These are phyloP conservation scores for Skeletonema grethae DNA, from an alignment of 108 stramenopile species.

Conservation along the genomic window DNA sequence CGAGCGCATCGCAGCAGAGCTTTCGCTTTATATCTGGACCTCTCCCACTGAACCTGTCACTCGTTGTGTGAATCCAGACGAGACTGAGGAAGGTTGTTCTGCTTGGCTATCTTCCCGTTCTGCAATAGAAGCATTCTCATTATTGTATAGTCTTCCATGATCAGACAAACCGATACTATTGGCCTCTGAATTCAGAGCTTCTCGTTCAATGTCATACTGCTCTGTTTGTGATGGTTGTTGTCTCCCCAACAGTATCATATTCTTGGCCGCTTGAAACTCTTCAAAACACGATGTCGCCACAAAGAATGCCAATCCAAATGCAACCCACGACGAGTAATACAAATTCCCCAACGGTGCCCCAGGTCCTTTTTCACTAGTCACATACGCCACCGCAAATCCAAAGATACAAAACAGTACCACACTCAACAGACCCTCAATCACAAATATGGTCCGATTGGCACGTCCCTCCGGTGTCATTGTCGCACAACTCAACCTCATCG, in stretches of 20 bases:
- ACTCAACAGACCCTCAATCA: conserved; percentile 26
- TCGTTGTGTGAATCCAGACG: not conserved
- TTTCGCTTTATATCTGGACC: not conserved
- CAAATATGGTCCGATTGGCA: conserved; percentile 24
- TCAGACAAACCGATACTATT: not conserved
- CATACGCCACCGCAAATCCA: conserved; percentile 52
- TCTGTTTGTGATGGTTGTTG: not conserved
- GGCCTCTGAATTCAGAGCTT: not conserved
- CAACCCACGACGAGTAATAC: conserved; percentile 81
- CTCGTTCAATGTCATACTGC: not conserved
- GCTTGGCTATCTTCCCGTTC: not conserved
- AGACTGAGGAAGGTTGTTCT: not conserved
- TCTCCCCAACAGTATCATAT: conserved; percentile 25
- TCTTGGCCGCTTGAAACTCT: conserved; percentile 39
- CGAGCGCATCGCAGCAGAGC: not conserved
- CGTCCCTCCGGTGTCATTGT: conserved; percentile 53
- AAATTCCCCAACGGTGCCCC: conserved; percentile 78
- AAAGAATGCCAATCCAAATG: conserved; percentile 45
- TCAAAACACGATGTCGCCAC: conserved; percentile 43
- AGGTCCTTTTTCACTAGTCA: conserved; percentile 71
- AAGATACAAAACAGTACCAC: conserved; percentile 20
- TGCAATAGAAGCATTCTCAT: not conserved
- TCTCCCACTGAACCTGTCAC: not conserved
- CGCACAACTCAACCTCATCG: conserved; percentile 62
- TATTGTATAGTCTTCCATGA: not conserved